Percentiles rank a stretch among this genome's conserved stretches.
phyloP scores from a whole-genome alignment of 305 asterid species.

The Fraxinus nigra region DNA sequence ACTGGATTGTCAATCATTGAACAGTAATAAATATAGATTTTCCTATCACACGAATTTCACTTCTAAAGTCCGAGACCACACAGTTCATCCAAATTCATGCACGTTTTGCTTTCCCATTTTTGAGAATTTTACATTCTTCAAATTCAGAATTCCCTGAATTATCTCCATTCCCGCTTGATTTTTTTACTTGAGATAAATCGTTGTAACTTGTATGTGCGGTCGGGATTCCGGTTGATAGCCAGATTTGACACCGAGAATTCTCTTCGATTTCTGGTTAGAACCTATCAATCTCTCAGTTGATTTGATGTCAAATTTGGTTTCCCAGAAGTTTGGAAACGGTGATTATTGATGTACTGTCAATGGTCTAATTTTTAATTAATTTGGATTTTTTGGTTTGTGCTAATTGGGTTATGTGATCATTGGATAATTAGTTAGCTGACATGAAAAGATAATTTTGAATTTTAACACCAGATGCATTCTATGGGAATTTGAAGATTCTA shows the following conservation, averaged over 20 bases:
- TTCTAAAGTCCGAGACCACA: neutral
- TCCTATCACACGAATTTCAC: neutral
- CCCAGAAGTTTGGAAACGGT: neutral
- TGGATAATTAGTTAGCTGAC: neutral
- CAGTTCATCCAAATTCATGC: conserved; percentile 22
- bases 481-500: neutral
- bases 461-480: neutral
- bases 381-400: neutral
- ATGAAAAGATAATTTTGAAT: neutral
- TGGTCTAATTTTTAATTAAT: neutral
- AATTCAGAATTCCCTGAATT: neutral
- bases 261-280: neutral
- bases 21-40: too few relatives aligned
- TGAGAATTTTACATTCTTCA: neutral
- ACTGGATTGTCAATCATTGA: too few relatives aligned
- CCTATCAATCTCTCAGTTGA: neutral
- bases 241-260: neutral
- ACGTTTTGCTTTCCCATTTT: neutral
- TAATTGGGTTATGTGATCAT: neutral
- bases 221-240: neutral
- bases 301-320: neutral
- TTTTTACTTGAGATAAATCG: neutral
- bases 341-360: neutral
- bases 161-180: neutral
- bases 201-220: neutral